Conservation (phyloP, 164 flowering plant genomes). For the Piper longum region DNA sequence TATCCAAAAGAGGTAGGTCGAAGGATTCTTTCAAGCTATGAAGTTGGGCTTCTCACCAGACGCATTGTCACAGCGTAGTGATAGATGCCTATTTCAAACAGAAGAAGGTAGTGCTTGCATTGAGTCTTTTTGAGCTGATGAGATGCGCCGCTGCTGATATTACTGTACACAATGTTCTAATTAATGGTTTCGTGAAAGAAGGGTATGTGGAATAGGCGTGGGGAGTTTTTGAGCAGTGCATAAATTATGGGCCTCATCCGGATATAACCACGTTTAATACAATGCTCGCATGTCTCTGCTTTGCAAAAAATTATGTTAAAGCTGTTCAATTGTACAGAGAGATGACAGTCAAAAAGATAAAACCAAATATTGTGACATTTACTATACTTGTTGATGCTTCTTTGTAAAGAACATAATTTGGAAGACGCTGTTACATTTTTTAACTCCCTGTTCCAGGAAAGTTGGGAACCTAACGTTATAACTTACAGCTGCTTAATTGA, state of each 20-base stretch:
- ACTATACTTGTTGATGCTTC: conserved; percentile 31
- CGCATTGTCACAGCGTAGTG: conserved; percentile 28
- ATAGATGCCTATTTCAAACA: conserved; percentile 32
- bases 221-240: conserved; percentile 14
- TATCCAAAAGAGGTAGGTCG: conserved; percentile 13
- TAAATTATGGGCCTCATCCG: conserved; percentile 20
- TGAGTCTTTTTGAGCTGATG: conserved; percentile 25
- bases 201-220: conserved; percentile 12
- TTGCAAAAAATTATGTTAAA: conserved; percentile 16
- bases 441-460: conserved; percentile 20
- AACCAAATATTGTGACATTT: conserved; percentile 26
- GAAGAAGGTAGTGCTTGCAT: conserved; percentile 14
- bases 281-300: conserved; percentile 38
- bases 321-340: conserved; percentile 21
- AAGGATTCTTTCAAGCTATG: conserved; percentile 28
- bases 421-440: conserved; percentile 29
- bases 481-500: conserved; percentile 41
- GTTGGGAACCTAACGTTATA: conserved; percentile 26
- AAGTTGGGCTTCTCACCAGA: conserved; percentile 31
- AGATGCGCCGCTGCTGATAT: conserved; percentile 29
- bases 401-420: conserved; percentile 30
- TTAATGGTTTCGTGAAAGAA: conserved; percentile 22
- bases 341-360: conserved; percentile 9
- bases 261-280: conserved; percentile 44
- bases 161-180: conserved; percentile 29